Evolutionary conservation across 768 basidiomycete genomes (phyloP).

Genomic region (Paxillus involutus): DNA sequence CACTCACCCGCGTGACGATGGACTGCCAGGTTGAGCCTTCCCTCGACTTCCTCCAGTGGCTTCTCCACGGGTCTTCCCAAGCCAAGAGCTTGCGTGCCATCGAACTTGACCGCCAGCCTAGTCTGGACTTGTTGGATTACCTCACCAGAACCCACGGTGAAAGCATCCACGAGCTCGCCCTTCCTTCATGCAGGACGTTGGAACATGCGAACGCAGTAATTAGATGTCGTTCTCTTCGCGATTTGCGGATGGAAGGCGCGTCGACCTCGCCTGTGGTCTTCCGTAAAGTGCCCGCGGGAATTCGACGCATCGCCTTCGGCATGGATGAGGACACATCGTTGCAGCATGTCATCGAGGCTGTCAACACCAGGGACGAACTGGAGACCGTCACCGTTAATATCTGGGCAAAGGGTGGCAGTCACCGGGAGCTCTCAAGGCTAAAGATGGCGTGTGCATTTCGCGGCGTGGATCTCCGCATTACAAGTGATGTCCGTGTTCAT

Average conservation of each 20-base stretch:
- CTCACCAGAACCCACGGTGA: conserved; percentile 49
- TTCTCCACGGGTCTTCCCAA: conserved; percentile 55
- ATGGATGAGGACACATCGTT: conserved; percentile 56
- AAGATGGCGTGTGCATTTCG: conserved; percentile 64
- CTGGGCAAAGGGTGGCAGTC: conserved; percentile 50
- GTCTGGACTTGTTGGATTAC: conserved; percentile 52
- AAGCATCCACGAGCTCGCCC: conserved; percentile 51
- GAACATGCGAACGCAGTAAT: conserved; percentile 47
- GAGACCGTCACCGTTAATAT: conserved; percentile 52
- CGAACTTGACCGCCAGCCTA: conserved; percentile 62
- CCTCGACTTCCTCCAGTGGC: conserved; percentile 66
- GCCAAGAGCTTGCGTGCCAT: conserved; percentile 47
- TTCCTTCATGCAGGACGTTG: conserved; percentile 53
- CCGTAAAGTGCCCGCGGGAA: conserved; percentile 45
- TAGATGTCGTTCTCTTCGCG: conserved; percentile 49
- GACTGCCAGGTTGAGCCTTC: conserved; percentile 67
- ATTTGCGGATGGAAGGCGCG: conserved; percentile 57
- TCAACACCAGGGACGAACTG: conserved; percentile 46
- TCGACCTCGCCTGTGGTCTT: conserved; percentile 44
- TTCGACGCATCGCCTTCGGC: conserved; percentile 62
- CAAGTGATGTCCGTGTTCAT: conserved; percentile 51
- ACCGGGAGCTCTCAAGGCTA: conserved; percentile 52
- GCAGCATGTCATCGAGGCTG: conserved; percentile 52
- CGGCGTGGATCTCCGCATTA: conserved; percentile 55
- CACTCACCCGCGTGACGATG: conserved; percentile 54